phyloP scores from a whole-genome alignment of 352 stramenopile species.

The Globisporangium cylindrosporum region DNA sequence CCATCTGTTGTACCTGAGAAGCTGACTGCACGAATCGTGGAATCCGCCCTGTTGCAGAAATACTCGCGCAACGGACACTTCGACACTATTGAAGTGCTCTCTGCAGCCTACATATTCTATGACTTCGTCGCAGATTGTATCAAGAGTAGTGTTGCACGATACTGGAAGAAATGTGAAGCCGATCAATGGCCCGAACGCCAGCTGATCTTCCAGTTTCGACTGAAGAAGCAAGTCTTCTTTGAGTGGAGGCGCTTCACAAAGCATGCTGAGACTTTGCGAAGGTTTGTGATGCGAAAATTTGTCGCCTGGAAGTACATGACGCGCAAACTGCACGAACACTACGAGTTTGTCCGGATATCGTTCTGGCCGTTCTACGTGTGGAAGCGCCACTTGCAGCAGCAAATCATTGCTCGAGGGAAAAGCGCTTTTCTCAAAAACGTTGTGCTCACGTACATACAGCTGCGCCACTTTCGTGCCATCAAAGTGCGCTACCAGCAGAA shows the following conservation, averaged over 20 bases:
- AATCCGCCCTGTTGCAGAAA: conserved; percentile 67
- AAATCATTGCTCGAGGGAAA: conserved; percentile 64
- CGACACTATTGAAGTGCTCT: conserved; percentile 44
- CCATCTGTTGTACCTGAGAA: conserved; percentile 29
- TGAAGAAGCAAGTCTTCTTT: conserved; percentile 51
- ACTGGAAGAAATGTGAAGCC: conserved; percentile 36
- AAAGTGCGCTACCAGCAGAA: conserved; percentile 29
- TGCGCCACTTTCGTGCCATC: conserved; percentile 54
- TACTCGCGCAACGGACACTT: conserved; percentile 82
- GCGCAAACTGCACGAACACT: conserved; percentile 41
- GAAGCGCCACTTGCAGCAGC: conserved; percentile 69
- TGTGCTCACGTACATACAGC: conserved; percentile 52
- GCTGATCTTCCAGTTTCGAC: conserved; percentile 54
- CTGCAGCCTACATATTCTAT: conserved; percentile 54
- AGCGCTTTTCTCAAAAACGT: conserved; percentile 50
- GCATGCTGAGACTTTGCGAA: conserved; percentile 31
- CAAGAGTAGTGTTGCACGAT: conserved; percentile 38
- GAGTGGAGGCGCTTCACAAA: conserved; percentile 50
- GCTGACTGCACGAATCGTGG: conserved; percentile 43
- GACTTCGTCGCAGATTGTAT: conserved; percentile 50
- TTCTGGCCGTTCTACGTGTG: conserved; percentile 85
- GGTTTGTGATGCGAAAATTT: conserved; percentile 55
- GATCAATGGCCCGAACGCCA: conserved; percentile 60
- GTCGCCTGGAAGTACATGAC: conserved; percentile 60
- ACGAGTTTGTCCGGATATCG: conserved; percentile 52